Evolutionary conservation across 2,329 filamentous ascomycete species (phyloP), one percentile per base, ranked within the genome.

Genomic region (Coniochaeta sp.): DNA sequence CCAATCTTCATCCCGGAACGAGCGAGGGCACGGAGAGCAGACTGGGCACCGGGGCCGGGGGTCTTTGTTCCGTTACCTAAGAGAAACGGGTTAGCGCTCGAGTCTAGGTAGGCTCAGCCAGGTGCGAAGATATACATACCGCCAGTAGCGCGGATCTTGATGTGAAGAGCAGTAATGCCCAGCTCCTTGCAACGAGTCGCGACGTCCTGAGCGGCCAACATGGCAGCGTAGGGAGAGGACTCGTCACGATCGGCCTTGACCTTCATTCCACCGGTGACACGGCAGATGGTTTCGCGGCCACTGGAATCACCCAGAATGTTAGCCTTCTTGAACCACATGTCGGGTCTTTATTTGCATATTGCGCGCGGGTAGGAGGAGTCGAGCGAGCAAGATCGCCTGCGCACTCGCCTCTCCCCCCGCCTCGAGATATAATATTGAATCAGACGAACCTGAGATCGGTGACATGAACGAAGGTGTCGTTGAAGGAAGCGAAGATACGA

Each of bases 171-270:
- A 78, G 92, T 97, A 76, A 86, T 86, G 73, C 83, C 83, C 62
- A 86, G 78, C 78, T 86, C 83, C 82, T 86, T 86, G 83, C 83
- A 86, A 81, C 95, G 91, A 78, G 86, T 83, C 74, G 95, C 95
- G 77, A 96, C 92, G 79, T 96, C 93, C 87, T 99, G 95, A 69
- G 95, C 95, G 82, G 95, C 95, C 90, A 99, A 93, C 95, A 99
- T 99, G 82, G 95, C 95, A 75, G 95, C 95, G 87, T 99, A 99
- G 74, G 95, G 95, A 71, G 95, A 98, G 74, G 93, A 98, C 86
- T 99, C 95, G 84, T 99, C 95, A 87, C 95, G 93, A 77, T 99
- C 93, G 81, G 93, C 93, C 90, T 99, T 99, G 88, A 99, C 95
- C 88, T 99, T 99, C 95, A 99, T 99, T 77, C 96, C 96, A 84